Base-by-base conservation (phyloP, 2,329 filamentous ascomycete genomes). In the Alternaria gansuensis region DNA sequence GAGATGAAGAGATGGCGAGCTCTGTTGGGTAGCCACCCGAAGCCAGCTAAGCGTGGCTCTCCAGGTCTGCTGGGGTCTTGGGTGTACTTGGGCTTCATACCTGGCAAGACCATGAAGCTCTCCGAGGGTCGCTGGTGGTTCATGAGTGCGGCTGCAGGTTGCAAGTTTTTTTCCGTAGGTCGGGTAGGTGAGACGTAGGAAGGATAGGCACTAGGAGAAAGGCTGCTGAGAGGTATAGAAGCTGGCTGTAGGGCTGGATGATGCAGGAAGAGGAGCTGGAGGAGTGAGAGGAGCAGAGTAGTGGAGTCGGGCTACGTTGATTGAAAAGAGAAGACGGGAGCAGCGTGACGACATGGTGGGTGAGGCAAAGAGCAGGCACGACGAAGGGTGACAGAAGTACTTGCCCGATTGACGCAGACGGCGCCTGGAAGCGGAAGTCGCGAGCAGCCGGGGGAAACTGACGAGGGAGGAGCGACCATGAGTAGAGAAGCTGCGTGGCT, bases 11-110 rank as follows among this genome's bases (percentile, higher is more conserved):
- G 72, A 66, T 82, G 79, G 57, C 75, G 74, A 41, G 67, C 49
- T 54, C 67, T 70, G 64, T 82, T 81, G 5, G 81, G 79, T 48
- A 83, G 71, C 75, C 79, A 82, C 64, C 73, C 71, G 48, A 79
- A 69, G 50, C 75, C 75, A 17, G 72, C 70, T 3, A 81, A 54
- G 21, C 78, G 78, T 43, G 68, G 74, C 66, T 81, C 79, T 33
- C 73, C 71, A 49, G 63, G 71, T 24, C 57, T 70, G 28, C 64
- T 63, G 29, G 74, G 72, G 45, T 77, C 72, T 43, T 64, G 67
- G 23, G 72, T 75, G 59, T 75, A 74, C 5, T 65, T 61, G 21
- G 68, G 53, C 63, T 73, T 78, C 71, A 78, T 79, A 60, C 75
- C 75, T 33, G 78, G 76, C 40, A 81, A 64, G 45, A 74, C 72